Conservation (phyloP, 768 basidiomycete species). For the Coprinopsis cinerea region DNA sequence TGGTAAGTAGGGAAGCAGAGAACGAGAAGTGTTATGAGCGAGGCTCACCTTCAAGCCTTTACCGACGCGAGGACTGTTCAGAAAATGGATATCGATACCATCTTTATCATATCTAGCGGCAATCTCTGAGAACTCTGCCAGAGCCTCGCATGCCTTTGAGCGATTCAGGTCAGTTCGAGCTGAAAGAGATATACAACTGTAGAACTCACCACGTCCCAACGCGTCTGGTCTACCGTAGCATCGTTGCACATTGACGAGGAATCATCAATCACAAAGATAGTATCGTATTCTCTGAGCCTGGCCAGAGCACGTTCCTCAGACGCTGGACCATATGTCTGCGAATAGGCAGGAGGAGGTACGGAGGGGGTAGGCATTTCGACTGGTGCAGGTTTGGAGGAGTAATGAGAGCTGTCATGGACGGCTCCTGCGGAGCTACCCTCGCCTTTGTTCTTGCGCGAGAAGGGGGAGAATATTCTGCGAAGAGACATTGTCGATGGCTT, state of each 20-base stretch:
- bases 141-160: background rate
- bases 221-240: background rate
- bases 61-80: background rate
- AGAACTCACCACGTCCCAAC: constrained; percentile 3
- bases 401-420: too few species aligned
- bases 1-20: background rate
- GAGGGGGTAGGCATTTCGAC: too few species aligned
- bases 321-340: background rate
- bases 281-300: constrained; percentile 5
- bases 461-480: too few species aligned
- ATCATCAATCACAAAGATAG: constrained; percentile 8
- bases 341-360: background rate
- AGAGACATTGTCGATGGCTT: too few species aligned
- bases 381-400: too few species aligned
- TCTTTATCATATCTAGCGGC: constrained; percentile 2
- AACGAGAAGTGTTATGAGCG: background rate
- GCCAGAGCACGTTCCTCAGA: background rate
- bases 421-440: too few species aligned
- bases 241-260: constrained; percentile 1
- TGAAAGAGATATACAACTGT: background rate
- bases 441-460: too few species aligned
- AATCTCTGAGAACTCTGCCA: background rate
- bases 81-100: constrained; percentile 6
- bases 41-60: background rate
- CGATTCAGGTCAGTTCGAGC: background rate